Percentiles rank a stretch among this genome's conserved stretches.
phyloP scores from a whole-genome alignment of 169 alveolate species.

The Cryptosporidium sp. region DNA sequence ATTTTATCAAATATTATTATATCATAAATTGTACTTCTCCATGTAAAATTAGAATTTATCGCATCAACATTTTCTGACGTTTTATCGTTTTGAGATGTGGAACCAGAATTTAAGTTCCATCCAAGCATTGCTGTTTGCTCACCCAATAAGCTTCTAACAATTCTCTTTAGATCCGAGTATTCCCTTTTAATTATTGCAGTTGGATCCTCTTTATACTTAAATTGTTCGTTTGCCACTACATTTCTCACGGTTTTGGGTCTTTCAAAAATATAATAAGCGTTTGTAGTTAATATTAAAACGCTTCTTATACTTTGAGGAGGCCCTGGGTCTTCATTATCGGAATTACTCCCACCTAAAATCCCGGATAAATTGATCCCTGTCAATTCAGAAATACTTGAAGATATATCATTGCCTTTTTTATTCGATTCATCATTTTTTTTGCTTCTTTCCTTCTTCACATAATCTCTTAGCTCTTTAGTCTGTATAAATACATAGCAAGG shows the following conservation, averaged over 20 bases:
- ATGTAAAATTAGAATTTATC: slow-evolving; percentile 1
- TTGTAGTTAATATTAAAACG: slow-evolving; percentile 32
- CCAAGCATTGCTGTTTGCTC: slow-evolving; percentile 66
- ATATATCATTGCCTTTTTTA: neutral
- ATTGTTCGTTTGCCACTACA: slow-evolving; percentile 49
- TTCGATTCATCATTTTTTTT: neutral
- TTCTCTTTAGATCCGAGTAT: slow-evolving; percentile 40
- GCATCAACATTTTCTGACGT: neutral
- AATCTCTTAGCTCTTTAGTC: slow-evolving; percentile 11
- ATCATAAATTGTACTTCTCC: slow-evolving; percentile 44
- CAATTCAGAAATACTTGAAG: neutral
- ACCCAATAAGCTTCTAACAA: slow-evolving; percentile 51
- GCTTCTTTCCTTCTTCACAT: slow-evolving; percentile 3
- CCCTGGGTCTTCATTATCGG: slow-evolving; percentile 10
- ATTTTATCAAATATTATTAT: slow-evolving; percentile 61
- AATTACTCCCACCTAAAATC: slow-evolving; percentile 2
- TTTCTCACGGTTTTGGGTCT: slow-evolving; percentile 59
- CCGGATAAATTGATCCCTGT: neutral
- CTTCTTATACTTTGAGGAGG: slow-evolving; percentile 40
- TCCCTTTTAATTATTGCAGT: slow-evolving; percentile 46
- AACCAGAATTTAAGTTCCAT: slow-evolving; percentile 2
- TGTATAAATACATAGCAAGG: slow-evolving; percentile 68
- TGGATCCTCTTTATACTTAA: slow-evolving; percentile 53
- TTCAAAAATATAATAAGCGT: slow-evolving; percentile 52
- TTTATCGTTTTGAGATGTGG: neutral